These are phyloP conservation scores for Hortaea sp. DNA, from an alignment of 2,329 filamentous ascomycete genomes.

Conservation along the genomic window DNA sequence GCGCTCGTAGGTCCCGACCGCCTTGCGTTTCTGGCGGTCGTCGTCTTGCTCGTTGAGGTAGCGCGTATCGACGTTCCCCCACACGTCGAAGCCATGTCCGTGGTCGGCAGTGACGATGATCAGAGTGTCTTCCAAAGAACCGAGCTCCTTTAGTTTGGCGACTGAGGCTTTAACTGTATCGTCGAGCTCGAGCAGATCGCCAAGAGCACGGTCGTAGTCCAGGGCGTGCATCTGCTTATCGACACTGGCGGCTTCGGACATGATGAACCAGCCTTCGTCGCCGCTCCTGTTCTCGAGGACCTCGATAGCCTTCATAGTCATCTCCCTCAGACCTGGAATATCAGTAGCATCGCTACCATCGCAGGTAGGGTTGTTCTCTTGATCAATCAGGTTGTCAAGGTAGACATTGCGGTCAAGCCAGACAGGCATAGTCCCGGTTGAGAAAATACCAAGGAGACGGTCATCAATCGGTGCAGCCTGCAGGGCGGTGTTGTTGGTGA, in stretches of 20 bases:
- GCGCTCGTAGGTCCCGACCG: conserved; percentile 62
- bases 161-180: conserved; percentile 71
- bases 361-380: conserved; percentile 61
- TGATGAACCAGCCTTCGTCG: conserved; percentile 69
- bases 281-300: conserved; percentile 49
- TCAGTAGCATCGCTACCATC: conserved; percentile 55
- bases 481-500: conserved; percentile 65
- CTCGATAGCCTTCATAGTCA: conserved; percentile 80
- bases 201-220: conserved; percentile 77
- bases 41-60: conserved; percentile 57
- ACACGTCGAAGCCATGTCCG: conserved; percentile 83
- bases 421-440: conserved; percentile 62
- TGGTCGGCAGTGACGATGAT: conserved; percentile 79
- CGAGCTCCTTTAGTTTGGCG: conserved; percentile 55
- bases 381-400: conserved; percentile 54
- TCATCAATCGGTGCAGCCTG: conserved; percentile 45
- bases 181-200: conserved; percentile 75
- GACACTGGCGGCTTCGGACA: conserved; percentile 76
- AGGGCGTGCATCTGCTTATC: conserved; percentile 85
- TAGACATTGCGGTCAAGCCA: conserved; percentile 84
- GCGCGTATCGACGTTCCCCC: conserved; percentile 68
- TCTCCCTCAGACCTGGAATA: conserved; percentile 75
- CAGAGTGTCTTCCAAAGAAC: conserved; percentile 63
- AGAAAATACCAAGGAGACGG: conserved; percentile 69
- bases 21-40: conserved; percentile 63